These are phyloP conservation scores for Agaricus blazei DNA, from an alignment of 768 basidiomycete genomes.

Conservation along the genomic window DNA sequence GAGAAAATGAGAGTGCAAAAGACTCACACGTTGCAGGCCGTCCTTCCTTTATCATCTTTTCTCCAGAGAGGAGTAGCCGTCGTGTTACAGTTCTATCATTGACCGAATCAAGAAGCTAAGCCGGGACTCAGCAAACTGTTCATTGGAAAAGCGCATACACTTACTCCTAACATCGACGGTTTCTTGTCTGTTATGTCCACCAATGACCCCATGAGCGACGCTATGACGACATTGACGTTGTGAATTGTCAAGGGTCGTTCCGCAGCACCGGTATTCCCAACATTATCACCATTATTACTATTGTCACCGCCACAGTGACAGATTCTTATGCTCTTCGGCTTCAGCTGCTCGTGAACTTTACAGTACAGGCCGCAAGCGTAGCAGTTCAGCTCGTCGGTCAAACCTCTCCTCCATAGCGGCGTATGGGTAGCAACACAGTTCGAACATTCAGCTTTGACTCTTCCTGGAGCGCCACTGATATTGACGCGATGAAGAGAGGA, in stretches of 20 bases:
- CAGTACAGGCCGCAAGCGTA: conserved; percentile 88
- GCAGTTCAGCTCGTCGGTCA: conserved; percentile 87
- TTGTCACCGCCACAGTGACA: conserved; percentile 56
- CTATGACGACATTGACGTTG: no score
- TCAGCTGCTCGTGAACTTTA: conserved; percentile 85
- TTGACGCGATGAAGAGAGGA: conserved; percentile 33
- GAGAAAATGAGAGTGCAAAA: background rate
- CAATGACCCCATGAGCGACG: conserved; percentile 16
- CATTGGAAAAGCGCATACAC: conserved; percentile 21
- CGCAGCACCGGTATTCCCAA: no score
- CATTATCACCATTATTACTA: no score
- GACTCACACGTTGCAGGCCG: conserved; percentile 84
- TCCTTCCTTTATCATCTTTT: conserved; percentile 89
- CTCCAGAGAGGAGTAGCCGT: conserved; percentile 87
- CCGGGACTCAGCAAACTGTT: background rate
- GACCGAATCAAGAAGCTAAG: conserved; percentile 37
- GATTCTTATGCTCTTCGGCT: conserved; percentile 83
- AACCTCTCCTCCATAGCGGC: conserved; percentile 78
- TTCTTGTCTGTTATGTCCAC: conserved; percentile 38
- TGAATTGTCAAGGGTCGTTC: no score
- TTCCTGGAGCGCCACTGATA: conserved; percentile 46
- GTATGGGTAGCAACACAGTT: conserved; percentile 92
- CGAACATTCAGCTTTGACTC: conserved; percentile 77
- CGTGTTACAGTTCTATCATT: conserved; percentile 89
- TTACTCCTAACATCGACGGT: conserved; percentile 69